phyloP scores from a whole-genome alignment of 495 filamentous ascomycete species.

The Tuber melanosporum region DNA sequence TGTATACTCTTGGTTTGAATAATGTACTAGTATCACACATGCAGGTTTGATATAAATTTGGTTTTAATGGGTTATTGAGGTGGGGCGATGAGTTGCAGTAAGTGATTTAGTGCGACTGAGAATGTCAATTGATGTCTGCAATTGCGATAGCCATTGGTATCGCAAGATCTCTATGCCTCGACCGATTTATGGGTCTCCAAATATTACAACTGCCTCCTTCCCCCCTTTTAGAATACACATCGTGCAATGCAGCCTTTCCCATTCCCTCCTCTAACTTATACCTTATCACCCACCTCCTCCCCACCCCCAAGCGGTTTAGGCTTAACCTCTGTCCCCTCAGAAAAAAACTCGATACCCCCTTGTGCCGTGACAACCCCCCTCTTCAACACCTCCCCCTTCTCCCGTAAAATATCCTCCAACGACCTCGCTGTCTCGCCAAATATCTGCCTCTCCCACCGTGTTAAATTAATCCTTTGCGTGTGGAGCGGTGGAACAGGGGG shows the following conservation, averaged over 20 bases:
- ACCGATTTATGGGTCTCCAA: neutral
- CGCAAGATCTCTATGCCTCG: neutral
- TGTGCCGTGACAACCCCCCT: constrained; percentile 48
- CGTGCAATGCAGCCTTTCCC: constrained; percentile 36
- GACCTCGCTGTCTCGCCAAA: constrained; percentile 62
- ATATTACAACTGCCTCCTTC: neutral
- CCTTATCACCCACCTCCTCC: constrained; percentile 8
- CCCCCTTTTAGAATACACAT: neutral
- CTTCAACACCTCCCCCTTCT: constrained; percentile 60
- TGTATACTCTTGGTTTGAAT: neutral
- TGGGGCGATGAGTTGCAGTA: neutral
- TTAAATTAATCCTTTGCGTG: neutral
- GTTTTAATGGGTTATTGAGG: neutral
- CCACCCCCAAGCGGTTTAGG: constrained; percentile 17
- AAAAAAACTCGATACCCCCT: constrained; percentile 51
- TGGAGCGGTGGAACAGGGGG: neutral
- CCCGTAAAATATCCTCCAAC: constrained; percentile 63
- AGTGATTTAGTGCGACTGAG: neutral
- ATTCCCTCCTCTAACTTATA: constrained; percentile 19
- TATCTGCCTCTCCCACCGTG: constrained; percentile 45
- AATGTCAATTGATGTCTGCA: neutral
- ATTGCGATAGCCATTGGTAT: neutral
- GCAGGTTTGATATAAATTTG: neutral
- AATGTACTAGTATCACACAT: neutral
- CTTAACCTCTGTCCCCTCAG: constrained; percentile 13